These are phyloP conservation scores for Balakata baccata DNA, from an alignment of 345 rosid species.

Conservation along the genomic window DNA sequence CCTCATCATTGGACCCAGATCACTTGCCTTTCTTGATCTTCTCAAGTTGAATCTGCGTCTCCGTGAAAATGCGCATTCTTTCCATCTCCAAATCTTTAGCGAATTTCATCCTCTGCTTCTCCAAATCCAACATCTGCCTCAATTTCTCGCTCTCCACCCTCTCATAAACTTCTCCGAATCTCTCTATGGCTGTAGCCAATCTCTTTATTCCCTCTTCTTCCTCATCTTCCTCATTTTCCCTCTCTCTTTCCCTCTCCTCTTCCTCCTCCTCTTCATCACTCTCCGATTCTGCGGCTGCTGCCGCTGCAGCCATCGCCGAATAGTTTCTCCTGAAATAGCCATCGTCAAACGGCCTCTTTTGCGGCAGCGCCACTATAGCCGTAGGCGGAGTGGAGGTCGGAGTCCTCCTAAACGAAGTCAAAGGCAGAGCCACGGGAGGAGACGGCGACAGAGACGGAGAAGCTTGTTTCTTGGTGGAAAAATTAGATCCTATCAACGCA, in stretches of 20 bases:
- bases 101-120: conserved; percentile 96
- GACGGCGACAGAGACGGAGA: conserved; percentile 45
- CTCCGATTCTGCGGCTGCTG: conserved; percentile 63
- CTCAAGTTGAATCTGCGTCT: conserved; percentile 90
- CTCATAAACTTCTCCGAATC: conserved; percentile 80
- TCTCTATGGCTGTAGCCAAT: conserved; percentile 68
- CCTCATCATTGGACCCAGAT: conserved; percentile 35
- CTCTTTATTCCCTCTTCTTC: conserved; percentile 53
- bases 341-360: conserved; percentile 55
- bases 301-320: conserved; percentile 84
- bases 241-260: conserved; percentile 34
- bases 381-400: conserved; percentile 31
- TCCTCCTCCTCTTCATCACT: conserved; percentile 49
- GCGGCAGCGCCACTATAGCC: conserved; percentile 56
- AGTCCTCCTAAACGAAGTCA: conserved; percentile 24
- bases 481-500: conserved; percentile 62
- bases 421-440: conserved; percentile 54
- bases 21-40: conserved; percentile 66
- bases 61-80: conserved; percentile 90
- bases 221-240: conserved; percentile 27
- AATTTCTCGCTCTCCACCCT: conserved; percentile 80
- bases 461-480: conserved; percentile 32
- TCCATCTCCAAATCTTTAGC: conserved; percentile 92
- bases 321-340: conserved; percentile 63
- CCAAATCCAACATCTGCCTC: conserved; percentile 94